A percentile compares a stretch with the other conserved stretches of the same genome.
Conservation (phyloP, 441 rosid genomes). For the Erodium chrysanthum region DNA sequence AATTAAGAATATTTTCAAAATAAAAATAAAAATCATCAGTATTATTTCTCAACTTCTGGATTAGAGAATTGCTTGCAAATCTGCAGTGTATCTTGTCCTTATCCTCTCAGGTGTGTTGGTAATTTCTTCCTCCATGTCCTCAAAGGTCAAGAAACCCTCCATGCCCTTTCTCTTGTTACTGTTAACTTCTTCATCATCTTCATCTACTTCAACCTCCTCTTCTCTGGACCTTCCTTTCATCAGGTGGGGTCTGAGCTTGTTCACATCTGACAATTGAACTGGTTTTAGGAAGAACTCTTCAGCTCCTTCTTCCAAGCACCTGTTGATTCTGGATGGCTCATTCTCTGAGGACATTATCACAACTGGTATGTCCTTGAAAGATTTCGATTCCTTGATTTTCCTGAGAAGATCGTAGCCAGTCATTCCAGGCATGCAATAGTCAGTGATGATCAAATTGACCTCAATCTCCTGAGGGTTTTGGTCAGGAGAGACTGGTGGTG, state of each 20-base stretch:
- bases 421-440: conserved; percentile 91
- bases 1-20: background rate
- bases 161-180: conserved; percentile 26
- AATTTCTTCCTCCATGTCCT: conserved; percentile 1
- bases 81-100: conserved; percentile 23
- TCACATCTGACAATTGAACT: conserved; percentile 53
- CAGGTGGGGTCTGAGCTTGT: conserved; percentile 49
- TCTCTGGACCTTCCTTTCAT: conserved; percentile 32
- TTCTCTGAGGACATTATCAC: conserved; percentile 75
- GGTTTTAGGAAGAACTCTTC: conserved; percentile 67
- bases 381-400: conserved; percentile 59
- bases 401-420: conserved; percentile 78
- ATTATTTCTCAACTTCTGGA: background rate
- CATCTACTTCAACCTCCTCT: background rate
- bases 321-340: conserved; percentile 52
- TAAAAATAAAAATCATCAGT: background rate
- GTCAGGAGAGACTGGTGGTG: too few relatives aligned
- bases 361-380: conserved; percentile 54
- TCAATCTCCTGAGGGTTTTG: conserved; percentile 20
- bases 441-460: conserved; percentile 69
- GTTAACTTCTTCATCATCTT: background rate
- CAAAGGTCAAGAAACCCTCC: conserved; percentile 14
- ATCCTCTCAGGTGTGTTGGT: conserved; percentile 15
- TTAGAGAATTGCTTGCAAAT: background rate
- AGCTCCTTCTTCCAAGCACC: conserved; percentile 74